Evolutionary conservation across 1,139 yeast species (phyloP), one percentile per base, ranked within the genome.

Genomic region (Nakaseomyces glabratus): DNA sequence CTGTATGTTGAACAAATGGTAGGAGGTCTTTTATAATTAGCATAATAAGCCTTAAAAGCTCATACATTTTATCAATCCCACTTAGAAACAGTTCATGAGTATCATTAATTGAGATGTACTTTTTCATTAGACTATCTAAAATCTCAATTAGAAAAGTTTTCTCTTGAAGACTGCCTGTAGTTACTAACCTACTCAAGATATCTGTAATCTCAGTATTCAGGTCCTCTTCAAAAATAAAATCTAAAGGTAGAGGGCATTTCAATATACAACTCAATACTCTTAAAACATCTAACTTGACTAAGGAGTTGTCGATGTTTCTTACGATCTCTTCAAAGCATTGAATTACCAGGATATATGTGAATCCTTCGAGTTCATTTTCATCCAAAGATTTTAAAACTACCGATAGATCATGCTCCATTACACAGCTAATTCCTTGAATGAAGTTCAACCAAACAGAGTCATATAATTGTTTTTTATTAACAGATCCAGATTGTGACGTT

Each of bases 291-390:
- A 62, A 47, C 42, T 63, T 49, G 1, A 31, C 17, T 1, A 20
- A 17, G 20, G 31, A 36, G 36, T 61, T 47, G 24, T 46, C 56
- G 30, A 45, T 36, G 22, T 48, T 48, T 6, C 65, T 69, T 12
- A 79, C 69, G 42, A 85, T 64, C 0, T 82, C 72, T 49, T 84
- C 95, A 37, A 85, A 68, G 54, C 95, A 84, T 46, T 84, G 82
- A 24, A 95, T 84, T 60, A 82, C 82, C 32, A 88, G 58, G 18
- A 86, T 80, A 53, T 82, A 82, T 58, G 82, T 78, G 47, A 86
- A 82, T 35, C 82, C 79, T 3, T 75, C 72, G 0, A 78, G 68
- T 46, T 84, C 93, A 16, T 57, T 62, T 18, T 69, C 60, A 17
- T 41, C 41, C 16, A 55, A 34, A 21, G 60, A 75, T 46, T 48